Base-by-base conservation (phyloP, 306 rosid genomes). In the Castanopsis chinensis region DNA sequence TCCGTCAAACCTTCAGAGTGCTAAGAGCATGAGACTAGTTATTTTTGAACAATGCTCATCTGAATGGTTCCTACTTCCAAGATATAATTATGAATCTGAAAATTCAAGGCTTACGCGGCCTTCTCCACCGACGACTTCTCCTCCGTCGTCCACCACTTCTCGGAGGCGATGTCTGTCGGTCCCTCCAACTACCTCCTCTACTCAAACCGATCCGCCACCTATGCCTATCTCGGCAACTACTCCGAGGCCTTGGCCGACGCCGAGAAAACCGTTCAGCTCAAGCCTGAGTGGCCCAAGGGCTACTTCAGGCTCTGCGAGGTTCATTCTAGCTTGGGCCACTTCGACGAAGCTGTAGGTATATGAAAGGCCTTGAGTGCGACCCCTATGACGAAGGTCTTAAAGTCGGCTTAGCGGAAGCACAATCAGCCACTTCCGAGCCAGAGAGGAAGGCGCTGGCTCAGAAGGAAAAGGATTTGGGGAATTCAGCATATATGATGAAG, bases 131-230 rank as follows among this genome's bases (percentile, higher is more conserved):
- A 94, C 25, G 93, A 95, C 49, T 95, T 57, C 75, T 9, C 70
- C 41, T 12, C 87, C 45, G 98, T 98, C 35, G 80, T 95, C 65
- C 72, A 80, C 3, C 97, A 95, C 89, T 95, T 95, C 83, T 81
- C 98, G 11, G 94, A 90, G 5, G 99, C 97, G 35, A 91, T 93
- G 49, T 74, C 82, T 27, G 85, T 95, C 0, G 69, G 96, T 37
- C 96, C 99, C 0, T 18, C 67, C 56, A 95, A 95, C 82, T 97
- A 95, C 43, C 98, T 95, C 53, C 96, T 95, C 68, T 95, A 86
- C 78, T 95, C 99, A n/a, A 93, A 95, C 83, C 96, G 97, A 89
- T 95, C 99, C 59, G 99, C 98, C 54, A 80, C 99, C 4, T 85
- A 92, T 67, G 98, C 99, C 11, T 88, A 90, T 25, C 96, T 93